Conservation (phyloP, 371 early-diverging fungal species). For the Rozella allomycis region DNA sequence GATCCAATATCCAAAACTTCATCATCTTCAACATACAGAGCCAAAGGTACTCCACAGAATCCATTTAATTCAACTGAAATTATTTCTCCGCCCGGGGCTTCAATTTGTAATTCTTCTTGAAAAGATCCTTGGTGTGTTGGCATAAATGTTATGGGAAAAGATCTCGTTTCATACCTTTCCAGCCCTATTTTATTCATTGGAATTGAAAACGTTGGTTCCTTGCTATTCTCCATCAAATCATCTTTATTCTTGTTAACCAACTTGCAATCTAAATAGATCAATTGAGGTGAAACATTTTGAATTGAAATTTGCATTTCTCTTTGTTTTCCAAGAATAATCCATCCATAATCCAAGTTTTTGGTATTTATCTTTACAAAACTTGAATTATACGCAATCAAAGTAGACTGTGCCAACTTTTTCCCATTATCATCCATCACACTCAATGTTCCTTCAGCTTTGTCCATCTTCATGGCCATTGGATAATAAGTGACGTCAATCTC, state of each 20-base stretch:
- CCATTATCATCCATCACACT: conserved; percentile 25
- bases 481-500: conserved; percentile 20
- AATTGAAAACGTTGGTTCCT: conserved; percentile 7
- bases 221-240: neutral
- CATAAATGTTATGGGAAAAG: conserved; percentile 17
- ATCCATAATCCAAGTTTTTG: conserved; percentile 18
- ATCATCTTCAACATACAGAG: conserved; percentile 18
- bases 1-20: conserved; percentile 17
- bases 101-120: conserved; percentile 13
- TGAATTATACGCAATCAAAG: conserved; percentile 13
- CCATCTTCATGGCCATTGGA: conserved; percentile 15
- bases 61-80: conserved; percentile 13
- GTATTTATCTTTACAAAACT: conserved; percentile 20
- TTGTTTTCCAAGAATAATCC: conserved; percentile 25
- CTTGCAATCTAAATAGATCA: conserved; percentile 8
- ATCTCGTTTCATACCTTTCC: conserved; percentile 17
- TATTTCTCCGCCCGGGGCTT: conserved; percentile 31
- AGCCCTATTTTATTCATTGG: conserved; percentile 8
- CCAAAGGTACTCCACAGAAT: conserved; percentile 26
- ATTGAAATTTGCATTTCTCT: conserved; percentile 14
- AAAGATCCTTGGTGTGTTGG: conserved; percentile 18
- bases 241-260: conserved; percentile 6
- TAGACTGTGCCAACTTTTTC: conserved; percentile 16
- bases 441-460: conserved; percentile 17
- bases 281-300: conserved; percentile 15